These are phyloP conservation scores for Lagerstroemia speciosa DNA, from an alignment of 345 rosid species.

Conservation along the genomic window DNA sequence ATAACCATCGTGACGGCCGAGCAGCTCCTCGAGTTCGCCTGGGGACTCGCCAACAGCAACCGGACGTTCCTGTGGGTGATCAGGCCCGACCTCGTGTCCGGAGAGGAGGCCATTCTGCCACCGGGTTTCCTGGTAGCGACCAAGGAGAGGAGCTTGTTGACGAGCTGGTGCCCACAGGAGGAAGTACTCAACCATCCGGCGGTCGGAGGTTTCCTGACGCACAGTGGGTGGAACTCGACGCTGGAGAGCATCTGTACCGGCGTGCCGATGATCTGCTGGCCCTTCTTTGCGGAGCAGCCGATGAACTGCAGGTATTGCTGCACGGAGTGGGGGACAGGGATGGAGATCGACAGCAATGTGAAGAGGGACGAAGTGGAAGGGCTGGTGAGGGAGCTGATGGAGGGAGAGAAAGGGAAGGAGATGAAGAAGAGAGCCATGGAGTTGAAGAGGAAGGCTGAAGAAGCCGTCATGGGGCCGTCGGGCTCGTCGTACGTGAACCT, in stretches of 20 bases:
- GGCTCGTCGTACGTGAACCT: constrained; percentile 34
- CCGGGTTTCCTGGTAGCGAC: constrained; percentile 29
- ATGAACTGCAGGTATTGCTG: constrained; percentile 41
- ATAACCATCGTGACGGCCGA: constrained; percentile 34
- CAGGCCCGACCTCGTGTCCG: constrained; percentile 45
- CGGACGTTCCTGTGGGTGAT: constrained; percentile 49
- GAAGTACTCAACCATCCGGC: constrained; percentile 41
- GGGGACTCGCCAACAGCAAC: constrained; percentile 55
- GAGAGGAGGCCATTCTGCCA: constrained; percentile 33
- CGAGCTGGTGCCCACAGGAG: constrained; percentile 55
- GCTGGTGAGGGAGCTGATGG: constrained; percentile 43
- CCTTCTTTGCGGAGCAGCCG: constrained; percentile 59
- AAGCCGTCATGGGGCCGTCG: constrained; percentile 10
- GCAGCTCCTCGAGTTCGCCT: constrained; percentile 49
- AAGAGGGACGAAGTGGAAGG: constrained; percentile 40
- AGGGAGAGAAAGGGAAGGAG: constrained; percentile 38
- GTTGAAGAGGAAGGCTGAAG: constrained; percentile 31
- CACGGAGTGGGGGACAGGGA: constrained; percentile 50
- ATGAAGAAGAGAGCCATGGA: constrained; percentile 39
- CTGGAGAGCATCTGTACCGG: constrained; percentile 37
- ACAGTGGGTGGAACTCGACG: constrained; percentile 60
- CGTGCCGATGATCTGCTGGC: constrained; percentile 55
- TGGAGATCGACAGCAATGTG: constrained; percentile 47
- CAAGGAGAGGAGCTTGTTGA: constrained; percentile 25
- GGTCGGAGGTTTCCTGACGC: constrained; percentile 49